These are phyloP conservation scores for Fusarium cyanostomum DNA, from an alignment of 2,329 filamentous ascomycete genomes.

Conservation along the genomic window DNA sequence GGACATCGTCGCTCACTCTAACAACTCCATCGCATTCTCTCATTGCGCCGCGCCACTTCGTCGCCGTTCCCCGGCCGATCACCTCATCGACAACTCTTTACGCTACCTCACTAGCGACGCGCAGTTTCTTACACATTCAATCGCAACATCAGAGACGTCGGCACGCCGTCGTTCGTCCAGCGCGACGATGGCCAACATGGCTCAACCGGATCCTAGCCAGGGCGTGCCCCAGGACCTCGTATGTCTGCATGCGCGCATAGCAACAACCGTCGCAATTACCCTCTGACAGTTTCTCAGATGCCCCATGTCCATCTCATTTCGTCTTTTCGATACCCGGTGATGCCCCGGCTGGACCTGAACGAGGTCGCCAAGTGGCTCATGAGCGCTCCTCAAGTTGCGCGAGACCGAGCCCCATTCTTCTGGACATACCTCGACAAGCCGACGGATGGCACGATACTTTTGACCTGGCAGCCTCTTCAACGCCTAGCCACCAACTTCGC, in stretches of 20 bases:
- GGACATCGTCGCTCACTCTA: conserved; percentile 30
- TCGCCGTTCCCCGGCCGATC: conserved; percentile 16
- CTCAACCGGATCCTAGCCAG: conserved; percentile 54
- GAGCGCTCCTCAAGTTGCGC: conserved; percentile 84
- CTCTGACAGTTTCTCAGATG: conserved; percentile 62
- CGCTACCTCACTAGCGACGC: neutral
- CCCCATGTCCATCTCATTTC: conserved; percentile 92
- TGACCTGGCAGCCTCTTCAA: conserved; percentile 88
- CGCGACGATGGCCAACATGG: conserved; percentile 48
- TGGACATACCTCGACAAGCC: conserved; percentile 93
- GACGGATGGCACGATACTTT: conserved; percentile 80
- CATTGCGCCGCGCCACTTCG: conserved; percentile 38
- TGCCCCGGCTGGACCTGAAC: conserved; percentile 75
- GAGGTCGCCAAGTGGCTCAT: conserved; percentile 86
- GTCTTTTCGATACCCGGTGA: conserved; percentile 79
- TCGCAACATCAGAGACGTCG: conserved; percentile 30
- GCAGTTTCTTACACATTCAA: conserved; percentile 13
- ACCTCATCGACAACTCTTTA: neutral
- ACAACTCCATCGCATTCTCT: conserved; percentile 36
- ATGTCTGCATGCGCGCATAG: conserved; percentile 30
- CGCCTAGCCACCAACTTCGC: conserved; percentile 78
- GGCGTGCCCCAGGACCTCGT: conserved; percentile 56
- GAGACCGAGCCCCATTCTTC: conserved; percentile 85
- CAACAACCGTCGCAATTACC: neutral
- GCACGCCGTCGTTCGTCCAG: conserved; percentile 19